These are phyloP conservation scores for Plectosphaerella sp. DNA, from an alignment of 2,329 filamentous ascomycete species.

Conservation along the genomic window DNA sequence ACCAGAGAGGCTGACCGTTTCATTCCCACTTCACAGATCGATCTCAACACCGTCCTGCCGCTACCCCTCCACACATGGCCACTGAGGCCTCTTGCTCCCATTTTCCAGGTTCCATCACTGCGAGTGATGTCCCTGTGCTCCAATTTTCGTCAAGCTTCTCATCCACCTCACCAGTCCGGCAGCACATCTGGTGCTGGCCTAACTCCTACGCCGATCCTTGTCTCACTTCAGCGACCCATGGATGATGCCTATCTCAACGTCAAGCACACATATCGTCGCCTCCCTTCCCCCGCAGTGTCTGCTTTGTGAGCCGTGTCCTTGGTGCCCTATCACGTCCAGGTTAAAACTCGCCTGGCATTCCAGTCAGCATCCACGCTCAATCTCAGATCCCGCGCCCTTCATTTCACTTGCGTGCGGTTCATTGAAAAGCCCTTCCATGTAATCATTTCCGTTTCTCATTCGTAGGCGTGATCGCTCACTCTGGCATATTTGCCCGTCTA, in stretches of 20 bases:
- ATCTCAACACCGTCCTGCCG: too few species aligned
- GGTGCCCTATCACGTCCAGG: neutral
- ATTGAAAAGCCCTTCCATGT: neutral
- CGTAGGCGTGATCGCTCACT: too few species aligned
- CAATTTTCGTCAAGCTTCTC: too few species aligned
- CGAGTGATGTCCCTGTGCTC: neutral
- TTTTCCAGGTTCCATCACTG: too few species aligned
- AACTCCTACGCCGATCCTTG: neutral
- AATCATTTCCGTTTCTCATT: too few species aligned
- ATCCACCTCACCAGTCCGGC: neutral
- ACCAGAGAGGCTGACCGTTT: too few species aligned
- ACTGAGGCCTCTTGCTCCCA: too few species aligned
- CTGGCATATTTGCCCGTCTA: too few species aligned
- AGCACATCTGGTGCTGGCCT: neutral
- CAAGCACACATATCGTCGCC: neutral
- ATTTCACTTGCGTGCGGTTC: neutral
- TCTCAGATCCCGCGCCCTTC: neutral
- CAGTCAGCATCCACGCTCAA: neutral
- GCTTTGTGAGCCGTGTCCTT: neutral
- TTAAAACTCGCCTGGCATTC: neutral
- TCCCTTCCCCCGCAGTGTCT: neutral
- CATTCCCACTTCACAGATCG: too few species aligned
- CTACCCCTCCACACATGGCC: too few species aligned
- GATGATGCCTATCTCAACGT: conserved; percentile 1
- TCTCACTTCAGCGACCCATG: neutral